Percentiles rank a stretch among this genome's conserved stretches.
Conservation (phyloP, 176 grass and related monocot genomes). For the Typha latifolia region DNA sequence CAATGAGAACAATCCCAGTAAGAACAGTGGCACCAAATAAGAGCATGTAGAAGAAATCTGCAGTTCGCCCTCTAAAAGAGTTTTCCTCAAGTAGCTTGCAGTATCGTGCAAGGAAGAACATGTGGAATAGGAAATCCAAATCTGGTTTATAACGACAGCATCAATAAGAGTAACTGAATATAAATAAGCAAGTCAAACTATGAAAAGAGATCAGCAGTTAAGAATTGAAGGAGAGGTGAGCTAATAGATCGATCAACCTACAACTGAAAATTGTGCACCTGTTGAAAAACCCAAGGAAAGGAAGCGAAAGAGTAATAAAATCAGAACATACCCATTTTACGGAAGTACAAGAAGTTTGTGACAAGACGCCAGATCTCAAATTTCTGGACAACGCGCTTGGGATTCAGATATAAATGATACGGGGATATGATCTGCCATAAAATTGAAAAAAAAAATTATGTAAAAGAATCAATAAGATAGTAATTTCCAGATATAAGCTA, state of each 20-base stretch:
- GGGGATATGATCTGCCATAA: conserved; percentile 84
- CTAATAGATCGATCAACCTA: too few species aligned
- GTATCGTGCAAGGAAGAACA: conserved; percentile 97
- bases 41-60: conserved; percentile 98
- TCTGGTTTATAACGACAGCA: conserved; percentile 29
- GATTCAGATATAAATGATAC: conserved; percentile 81
- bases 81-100: conserved; percentile 99
- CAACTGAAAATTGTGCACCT: too few species aligned
- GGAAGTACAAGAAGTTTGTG: conserved; percentile 99
- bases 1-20: conserved; percentile 79
- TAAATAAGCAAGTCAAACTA: too few species aligned
- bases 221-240: too few species aligned
- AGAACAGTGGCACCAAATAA: conserved; percentile 91
- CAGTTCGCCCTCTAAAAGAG: conserved; percentile 95
- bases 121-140: conserved; percentile 99
- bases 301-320: not conserved
- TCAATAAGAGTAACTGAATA: conserved; percentile 6
- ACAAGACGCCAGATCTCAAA: conserved; percentile 99
- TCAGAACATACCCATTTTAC: conserved; percentile 79
- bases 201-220: too few species aligned
- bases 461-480: not conserved
- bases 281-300: not conserved
- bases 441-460: not conserved
- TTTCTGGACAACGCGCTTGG: conserved; percentile 60
- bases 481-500: not conserved